These are phyloP conservation scores for Rhizopogon vesiculosus DNA, from an alignment of 768 basidiomycete genomes.

Conservation along the genomic window DNA sequence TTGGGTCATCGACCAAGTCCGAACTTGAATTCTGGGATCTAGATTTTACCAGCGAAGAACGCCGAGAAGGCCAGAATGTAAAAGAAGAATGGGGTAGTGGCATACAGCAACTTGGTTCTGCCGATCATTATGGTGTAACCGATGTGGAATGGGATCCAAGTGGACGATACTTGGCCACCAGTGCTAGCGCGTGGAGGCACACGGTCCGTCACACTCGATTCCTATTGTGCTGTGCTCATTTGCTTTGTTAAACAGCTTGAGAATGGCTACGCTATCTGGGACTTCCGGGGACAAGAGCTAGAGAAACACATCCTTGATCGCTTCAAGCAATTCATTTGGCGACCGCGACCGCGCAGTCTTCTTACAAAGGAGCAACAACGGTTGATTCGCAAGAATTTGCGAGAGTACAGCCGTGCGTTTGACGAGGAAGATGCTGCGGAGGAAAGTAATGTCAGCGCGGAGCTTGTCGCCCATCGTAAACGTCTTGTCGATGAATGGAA, in stretches of 20 bases:
- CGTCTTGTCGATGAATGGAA: slow-evolving; percentile 98
- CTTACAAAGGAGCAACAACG: slow-evolving; percentile 86
- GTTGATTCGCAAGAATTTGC: slow-evolving; percentile 80
- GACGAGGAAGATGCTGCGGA: slow-evolving; percentile 97
- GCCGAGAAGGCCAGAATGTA: slow-evolving; percentile 38
- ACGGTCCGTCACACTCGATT: slow-evolving; percentile 51
- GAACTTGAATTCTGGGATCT: slow-evolving; percentile 99
- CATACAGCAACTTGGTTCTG: slow-evolving; percentile 79
- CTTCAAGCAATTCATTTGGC: slow-evolving; percentile 99
- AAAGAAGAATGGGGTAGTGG: slow-evolving; percentile 81
- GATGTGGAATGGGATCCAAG: slow-evolving; percentile 99
- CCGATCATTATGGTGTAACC: slow-evolving; percentile 96
- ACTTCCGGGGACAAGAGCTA: slow-evolving; percentile 96
- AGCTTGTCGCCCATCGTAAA: slow-evolving; percentile 85
- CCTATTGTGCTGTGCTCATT: slow-evolving; percentile 6
- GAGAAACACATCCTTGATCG: slow-evolving; percentile 84
- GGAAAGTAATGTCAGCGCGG: slow-evolving; percentile 91
- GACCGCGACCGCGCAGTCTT: slow-evolving; percentile 88
- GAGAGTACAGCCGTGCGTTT: slow-evolving; percentile 86
- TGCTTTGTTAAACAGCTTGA: slow-evolving; percentile 62
- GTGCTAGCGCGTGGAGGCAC: slow-evolving; percentile 93
- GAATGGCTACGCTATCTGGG: slow-evolving; percentile 95
- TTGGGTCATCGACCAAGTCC: slow-evolving; percentile 92
- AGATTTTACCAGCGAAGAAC: slow-evolving; percentile 73
- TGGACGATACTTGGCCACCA: slow-evolving; percentile 89